phyloP scores from a whole-genome alignment of 75 land plant genomes.

The Selaginella tamariscina region DNA sequence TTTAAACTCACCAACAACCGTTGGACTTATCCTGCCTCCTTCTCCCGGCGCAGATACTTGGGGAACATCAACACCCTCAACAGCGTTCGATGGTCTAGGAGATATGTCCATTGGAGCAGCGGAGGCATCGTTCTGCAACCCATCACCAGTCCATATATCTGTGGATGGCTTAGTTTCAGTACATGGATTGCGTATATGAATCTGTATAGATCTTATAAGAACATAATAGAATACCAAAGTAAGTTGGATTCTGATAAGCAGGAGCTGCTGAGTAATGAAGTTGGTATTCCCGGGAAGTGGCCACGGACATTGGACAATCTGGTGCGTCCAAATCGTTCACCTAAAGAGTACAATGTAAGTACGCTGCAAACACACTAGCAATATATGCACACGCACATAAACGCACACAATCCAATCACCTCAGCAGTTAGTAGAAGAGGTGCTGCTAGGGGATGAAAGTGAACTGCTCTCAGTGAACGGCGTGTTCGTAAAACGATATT shows the following conservation, averaged over 20 bases:
- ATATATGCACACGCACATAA: background rate
- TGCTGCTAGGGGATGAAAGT: slow-evolving; percentile 86
- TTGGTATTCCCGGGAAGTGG: slow-evolving; percentile 58
- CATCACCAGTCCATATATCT: background rate
- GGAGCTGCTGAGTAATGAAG: slow-evolving; percentile 52
- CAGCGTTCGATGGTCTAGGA: slow-evolving; percentile 20
- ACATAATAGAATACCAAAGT: background rate
- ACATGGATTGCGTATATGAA: too few species aligned
- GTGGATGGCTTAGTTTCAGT: too few species aligned
- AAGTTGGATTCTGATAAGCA: background rate
- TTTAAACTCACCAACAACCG: slow-evolving; percentile 23
- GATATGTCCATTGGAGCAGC: slow-evolving; percentile 32
- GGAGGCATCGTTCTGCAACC: slow-evolving; percentile 10
- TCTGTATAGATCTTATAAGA: too few species aligned
- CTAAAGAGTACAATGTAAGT: slow-evolving; percentile 19
- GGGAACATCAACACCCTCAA: too few species aligned
- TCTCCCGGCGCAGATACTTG: too few species aligned
- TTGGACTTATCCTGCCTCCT: slow-evolving; percentile 17
- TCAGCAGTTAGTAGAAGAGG: slow-evolving; percentile 90
- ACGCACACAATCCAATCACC: slow-evolving; percentile 25
- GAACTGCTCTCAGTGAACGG: slow-evolving; percentile 90
- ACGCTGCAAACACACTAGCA: background rate
- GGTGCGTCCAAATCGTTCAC: slow-evolving; percentile 83
- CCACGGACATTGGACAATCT: slow-evolving; percentile 66
- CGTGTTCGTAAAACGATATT: slow-evolving; percentile 59